Conservation (phyloP, 176 grass and related monocot species). For the Oryza rufipogon region DNA sequence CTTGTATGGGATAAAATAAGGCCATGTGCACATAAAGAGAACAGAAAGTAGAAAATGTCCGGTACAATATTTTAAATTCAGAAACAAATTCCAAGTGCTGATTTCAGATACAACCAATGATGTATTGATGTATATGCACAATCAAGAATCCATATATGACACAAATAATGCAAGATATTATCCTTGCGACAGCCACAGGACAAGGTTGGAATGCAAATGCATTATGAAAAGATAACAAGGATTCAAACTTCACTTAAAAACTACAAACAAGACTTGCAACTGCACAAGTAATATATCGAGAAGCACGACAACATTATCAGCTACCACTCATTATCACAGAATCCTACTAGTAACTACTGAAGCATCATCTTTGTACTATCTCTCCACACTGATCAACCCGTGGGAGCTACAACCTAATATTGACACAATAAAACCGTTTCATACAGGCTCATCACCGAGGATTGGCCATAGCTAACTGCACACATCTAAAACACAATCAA, state of each 20-base stretch:
- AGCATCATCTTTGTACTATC: constrained; percentile 18
- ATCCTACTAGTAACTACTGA: neutral
- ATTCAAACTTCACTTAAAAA: constrained; percentile 15
- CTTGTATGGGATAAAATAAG: neutral
- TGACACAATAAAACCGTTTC: constrained; percentile 40
- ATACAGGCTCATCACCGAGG: constrained; percentile 39
- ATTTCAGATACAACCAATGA: neutral
- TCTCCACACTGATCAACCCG: constrained; percentile 38
- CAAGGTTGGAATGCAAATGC: neutral
- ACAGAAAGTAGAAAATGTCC: neutral
- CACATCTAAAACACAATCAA: constrained; percentile 67
- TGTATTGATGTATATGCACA: neutral
- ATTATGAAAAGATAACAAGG: neutral
- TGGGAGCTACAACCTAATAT: constrained; percentile 53
- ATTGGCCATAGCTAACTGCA: constrained; percentile 38
- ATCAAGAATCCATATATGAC: neutral
- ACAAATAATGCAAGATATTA: neutral
- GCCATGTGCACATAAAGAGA: neutral
- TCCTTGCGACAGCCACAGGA: neutral
- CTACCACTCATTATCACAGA: constrained; percentile 25
- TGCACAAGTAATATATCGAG: neutral
- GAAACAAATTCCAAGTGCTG: neutral
- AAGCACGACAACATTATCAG: neutral
- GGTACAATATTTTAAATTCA: neutral
- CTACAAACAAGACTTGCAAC: constrained; percentile 4